These are phyloP conservation scores for Calonectria pteridis DNA, from an alignment of 2,329 filamentous ascomycete species.

Conservation along the genomic window DNA sequence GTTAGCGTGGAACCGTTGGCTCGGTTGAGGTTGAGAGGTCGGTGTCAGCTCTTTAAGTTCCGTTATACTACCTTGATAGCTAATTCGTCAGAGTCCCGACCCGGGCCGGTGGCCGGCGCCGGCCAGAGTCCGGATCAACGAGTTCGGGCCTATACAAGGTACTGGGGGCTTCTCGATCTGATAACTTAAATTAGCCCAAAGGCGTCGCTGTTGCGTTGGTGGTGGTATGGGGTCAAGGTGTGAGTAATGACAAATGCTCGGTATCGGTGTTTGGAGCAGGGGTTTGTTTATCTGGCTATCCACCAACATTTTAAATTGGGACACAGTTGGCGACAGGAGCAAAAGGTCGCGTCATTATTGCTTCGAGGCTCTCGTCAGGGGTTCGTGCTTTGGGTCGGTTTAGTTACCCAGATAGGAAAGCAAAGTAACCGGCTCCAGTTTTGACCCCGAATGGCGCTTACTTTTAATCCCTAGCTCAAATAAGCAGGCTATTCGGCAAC, in stretches of 20 bases:
- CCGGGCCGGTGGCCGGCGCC: constrained; percentile 16
- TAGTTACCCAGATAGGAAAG: background rate
- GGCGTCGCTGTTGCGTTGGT: background rate
- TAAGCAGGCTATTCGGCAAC: background rate
- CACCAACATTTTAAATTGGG: background rate
- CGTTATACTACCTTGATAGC: background rate
- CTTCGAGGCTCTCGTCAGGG: background rate
- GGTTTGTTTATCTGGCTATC: background rate
- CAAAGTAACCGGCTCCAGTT: background rate
- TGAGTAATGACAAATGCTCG: background rate
- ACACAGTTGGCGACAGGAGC: background rate
- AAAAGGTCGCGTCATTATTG: background rate
- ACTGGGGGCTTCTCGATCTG: background rate
- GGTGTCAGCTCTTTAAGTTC: constrained; percentile 17
- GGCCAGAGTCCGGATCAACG: background rate
- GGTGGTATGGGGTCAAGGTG: background rate
- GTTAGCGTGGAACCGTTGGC: background rate
- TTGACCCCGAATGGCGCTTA: constrained; percentile 1
- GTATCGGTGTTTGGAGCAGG: background rate
- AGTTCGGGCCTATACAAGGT: background rate
- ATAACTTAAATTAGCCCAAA: background rate
- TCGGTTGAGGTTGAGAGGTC: constrained; percentile 8
- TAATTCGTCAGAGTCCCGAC: background rate
- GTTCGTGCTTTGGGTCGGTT: background rate
- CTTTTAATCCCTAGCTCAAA: background rate